These are phyloP conservation scores for Avena insularis DNA, from an alignment of 176 grass and related monocot genomes.

Conservation along the genomic window DNA sequence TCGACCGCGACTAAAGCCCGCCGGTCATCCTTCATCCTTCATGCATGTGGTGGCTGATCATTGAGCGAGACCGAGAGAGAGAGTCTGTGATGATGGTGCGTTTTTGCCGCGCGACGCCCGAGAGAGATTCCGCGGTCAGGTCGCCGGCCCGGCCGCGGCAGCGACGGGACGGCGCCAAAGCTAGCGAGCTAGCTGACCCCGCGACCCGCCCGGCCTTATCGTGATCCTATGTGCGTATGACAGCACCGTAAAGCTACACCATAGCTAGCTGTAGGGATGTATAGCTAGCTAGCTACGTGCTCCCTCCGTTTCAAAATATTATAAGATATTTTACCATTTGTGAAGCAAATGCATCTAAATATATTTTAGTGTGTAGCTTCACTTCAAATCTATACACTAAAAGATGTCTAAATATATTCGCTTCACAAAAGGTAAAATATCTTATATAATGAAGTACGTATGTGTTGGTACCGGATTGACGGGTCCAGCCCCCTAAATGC, in stretches of 20 bases:
- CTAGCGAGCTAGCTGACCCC: neutral
- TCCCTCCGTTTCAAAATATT: too few relatives aligned
- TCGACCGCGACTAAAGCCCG: conserved; percentile 35
- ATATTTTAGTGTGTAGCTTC: too few relatives aligned
- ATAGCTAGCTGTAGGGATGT: too few relatives aligned
- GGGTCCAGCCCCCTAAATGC: too few relatives aligned
- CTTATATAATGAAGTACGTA: too few relatives aligned
- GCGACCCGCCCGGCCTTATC: conserved; percentile 7
- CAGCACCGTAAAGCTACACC: conserved; percentile 27
- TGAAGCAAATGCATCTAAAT: too few relatives aligned
- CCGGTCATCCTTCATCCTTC: neutral
- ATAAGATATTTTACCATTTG: too few relatives aligned
- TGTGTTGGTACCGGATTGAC: too few relatives aligned
- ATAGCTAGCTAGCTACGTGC: too few relatives aligned
- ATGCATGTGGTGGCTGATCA: neutral
- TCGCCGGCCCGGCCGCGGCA: conserved; percentile 22
- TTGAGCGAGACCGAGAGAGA: neutral
- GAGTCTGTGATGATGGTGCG: neutral
- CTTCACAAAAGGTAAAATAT: too few relatives aligned
- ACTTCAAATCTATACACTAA: too few relatives aligned
- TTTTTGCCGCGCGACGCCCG: conserved; percentile 9
- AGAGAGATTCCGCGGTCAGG: conserved; percentile 59
- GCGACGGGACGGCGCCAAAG: conserved; percentile 31
- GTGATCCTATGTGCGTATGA: neutral
- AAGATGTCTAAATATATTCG: too few relatives aligned